Evolutionary conservation across 2,329 filamentous ascomycete species (phyloP).

Genomic region (Ophiostoma sp.): DNA sequence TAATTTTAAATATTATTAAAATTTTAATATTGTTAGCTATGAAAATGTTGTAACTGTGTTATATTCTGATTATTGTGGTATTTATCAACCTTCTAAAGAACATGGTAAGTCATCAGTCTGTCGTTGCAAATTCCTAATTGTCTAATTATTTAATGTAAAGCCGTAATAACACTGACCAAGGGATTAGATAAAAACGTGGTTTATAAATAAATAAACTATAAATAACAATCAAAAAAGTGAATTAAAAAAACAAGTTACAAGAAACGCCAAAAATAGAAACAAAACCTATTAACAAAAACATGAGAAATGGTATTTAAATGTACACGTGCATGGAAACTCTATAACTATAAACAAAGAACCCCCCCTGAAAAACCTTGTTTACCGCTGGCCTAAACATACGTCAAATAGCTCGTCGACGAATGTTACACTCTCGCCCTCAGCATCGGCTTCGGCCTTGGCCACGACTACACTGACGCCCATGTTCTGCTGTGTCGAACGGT

Average conservation of each 20-base stretch:
- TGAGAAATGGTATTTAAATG: background rate
- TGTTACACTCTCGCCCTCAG: constrained; percentile 16
- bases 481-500: constrained; percentile 17
- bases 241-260: background rate
- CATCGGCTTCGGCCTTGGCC: constrained; percentile 17
- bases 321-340: background rate
- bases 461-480: constrained; percentile 19
- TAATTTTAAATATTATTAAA: too few relatives aligned
- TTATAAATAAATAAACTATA: background rate
- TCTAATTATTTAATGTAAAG: too few relatives aligned
- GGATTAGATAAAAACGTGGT: background rate
- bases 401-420: constrained; percentile 23
- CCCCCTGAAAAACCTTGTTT: background rate
- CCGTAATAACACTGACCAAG: too few relatives aligned
- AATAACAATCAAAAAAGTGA: background rate
- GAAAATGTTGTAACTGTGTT: too few relatives aligned
- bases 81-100: too few relatives aligned
- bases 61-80: too few relatives aligned
- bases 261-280: background rate
- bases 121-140: too few relatives aligned
- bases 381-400: constrained; percentile 20
- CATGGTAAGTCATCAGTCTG: too few relatives aligned
- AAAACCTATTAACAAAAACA: background rate
- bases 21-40: too few relatives aligned
- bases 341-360: background rate